Base-by-base conservation (phyloP, 257 asterid genomes). In the Nyctanthes arbortristis region DNA sequence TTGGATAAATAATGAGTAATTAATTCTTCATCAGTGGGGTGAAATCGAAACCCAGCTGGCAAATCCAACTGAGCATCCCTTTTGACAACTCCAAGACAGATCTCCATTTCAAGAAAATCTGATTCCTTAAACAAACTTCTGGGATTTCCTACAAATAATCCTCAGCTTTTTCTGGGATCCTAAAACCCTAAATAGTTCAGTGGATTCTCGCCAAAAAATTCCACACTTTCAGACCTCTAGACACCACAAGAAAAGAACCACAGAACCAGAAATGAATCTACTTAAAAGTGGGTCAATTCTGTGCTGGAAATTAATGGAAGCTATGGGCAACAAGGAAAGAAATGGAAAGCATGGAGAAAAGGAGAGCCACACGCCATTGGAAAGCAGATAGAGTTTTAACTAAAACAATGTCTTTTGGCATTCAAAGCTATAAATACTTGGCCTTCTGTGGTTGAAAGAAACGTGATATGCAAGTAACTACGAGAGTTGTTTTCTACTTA, bases 31-130 rank as follows among this genome's bases (percentile, higher is more conserved):
- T 92, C 96, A 0, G 91, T 89, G 1, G 98, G 98, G 31, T 92
- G 96, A n/a, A 92, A 92, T 67, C 96, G 84, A 52, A 92, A 92
- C 1, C 97, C 98, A 0, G 97, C 93, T 0, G 96, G 98, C 66
- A 92, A 60, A n/a, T 88, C 87, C 80, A 88, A 80, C 12, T 75
- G 77, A 47, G 80, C 88, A 10, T 75, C 87, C 45, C 69, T 69
- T 5, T 78, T 77, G 27, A 72, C 54, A 24, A 64, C 22, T 60
- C 31, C 84, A 20, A 36, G 75, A 34, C 31, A 57, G 37, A 74
- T 79, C 56, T 83, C 94, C 96, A 85, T 91, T 57, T 35, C 10
- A 20, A 18, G 60, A 22, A 12, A 39, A 45, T 12, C 8, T 22
- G 30, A 16, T 27, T 28, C 30, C 65, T 28, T 59, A 24, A 7